Percentiles rank a stretch among this genome's conserved stretches.
phyloP scores from a whole-genome alignment of 1,284 basidiomycete genomes.

The Earliella scabrosa region DNA sequence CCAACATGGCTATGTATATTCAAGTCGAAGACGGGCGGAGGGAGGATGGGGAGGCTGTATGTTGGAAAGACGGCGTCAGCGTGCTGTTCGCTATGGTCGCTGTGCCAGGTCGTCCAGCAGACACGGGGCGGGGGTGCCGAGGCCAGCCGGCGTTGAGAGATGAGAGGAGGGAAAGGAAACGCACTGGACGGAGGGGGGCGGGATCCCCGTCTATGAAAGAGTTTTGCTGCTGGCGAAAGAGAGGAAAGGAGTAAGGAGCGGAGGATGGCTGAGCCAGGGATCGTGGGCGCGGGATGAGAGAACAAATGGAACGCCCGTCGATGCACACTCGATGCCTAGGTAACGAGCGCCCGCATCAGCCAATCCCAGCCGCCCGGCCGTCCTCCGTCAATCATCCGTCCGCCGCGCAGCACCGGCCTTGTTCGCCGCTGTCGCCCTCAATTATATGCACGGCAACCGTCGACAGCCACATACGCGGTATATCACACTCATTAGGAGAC shows the following conservation, averaged over 20 bases:
- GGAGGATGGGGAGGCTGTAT: conserved; percentile 18
- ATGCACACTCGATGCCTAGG: conserved; percentile 20
- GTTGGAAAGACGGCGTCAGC: conserved; percentile 9
- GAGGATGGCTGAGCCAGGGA: conserved; percentile 23
- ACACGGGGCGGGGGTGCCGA: conserved; percentile 11
- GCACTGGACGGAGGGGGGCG: conserved; percentile 22
- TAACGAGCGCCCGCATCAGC: conserved; percentile 21
- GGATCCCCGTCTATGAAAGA: conserved; percentile 14
- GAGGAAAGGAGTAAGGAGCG: conserved; percentile 24
- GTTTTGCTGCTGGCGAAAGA: conserved; percentile 26
- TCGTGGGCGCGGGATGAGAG: conserved; percentile 18
- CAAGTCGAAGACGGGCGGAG: conserved; percentile 19
- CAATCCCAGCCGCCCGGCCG: conserved; percentile 9
- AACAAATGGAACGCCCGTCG: conserved; percentile 3
- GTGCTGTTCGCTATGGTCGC: conserved; percentile 1
- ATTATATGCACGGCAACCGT: too few species aligned
- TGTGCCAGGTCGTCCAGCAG: conserved; percentile 2
- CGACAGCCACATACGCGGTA: not conserved
- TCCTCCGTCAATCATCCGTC: too few species aligned
- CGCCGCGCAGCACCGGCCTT: conserved; percentile 1
- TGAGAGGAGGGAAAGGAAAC: conserved; percentile 9
- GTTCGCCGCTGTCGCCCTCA: not conserved
- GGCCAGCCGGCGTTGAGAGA: conserved; percentile 20
- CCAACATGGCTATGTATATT: conserved; percentile 44
- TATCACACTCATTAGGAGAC: not conserved